A percentile compares a stretch with the other conserved stretches of the same genome.
phyloP scores from a whole-genome alignment of 768 basidiomycete genomes.

The Sporobolomyces roseus region DNA sequence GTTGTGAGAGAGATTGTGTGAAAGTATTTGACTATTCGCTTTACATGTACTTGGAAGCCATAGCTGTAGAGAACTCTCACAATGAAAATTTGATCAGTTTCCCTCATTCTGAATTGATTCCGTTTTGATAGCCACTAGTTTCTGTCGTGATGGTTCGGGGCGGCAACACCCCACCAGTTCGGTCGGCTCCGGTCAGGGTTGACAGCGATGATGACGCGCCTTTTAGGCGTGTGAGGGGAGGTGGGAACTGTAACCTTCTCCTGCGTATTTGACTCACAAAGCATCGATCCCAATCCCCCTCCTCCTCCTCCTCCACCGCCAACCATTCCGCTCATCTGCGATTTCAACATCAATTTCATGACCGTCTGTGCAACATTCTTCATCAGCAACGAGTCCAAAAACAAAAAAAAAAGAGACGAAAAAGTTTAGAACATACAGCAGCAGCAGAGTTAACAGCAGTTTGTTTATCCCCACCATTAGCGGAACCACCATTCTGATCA shows the following conservation, averaged over 20 bases:
- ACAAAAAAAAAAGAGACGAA: too few species aligned
- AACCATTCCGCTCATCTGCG: constrained; percentile 7
- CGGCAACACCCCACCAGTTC: too few species aligned
- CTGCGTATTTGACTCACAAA: constrained; percentile 7
- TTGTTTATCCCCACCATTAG: constrained; percentile 17
- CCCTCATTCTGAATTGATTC: too few species aligned
- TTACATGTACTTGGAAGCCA: constrained; percentile 32
- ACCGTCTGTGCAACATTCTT: too few species aligned
- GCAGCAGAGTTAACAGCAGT: constrained; percentile 34
- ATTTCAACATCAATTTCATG: constrained; percentile 37
- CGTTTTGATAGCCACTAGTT: too few species aligned
- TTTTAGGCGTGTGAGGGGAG: neutral
- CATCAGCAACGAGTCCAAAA: too few species aligned
- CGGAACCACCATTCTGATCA: constrained; percentile 28
- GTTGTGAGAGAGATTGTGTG: too few species aligned
- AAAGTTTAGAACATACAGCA: too few species aligned
- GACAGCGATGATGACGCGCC: too few species aligned
- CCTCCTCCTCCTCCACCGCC: constrained; percentile 16
- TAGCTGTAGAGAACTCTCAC: constrained; percentile 1
- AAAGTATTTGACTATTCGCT: neutral
- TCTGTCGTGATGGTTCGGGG: too few species aligned
- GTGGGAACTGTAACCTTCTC: too few species aligned
- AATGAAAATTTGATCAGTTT: too few species aligned
- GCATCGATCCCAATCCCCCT: constrained; percentile 6
- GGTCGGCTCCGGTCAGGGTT: neutral